Base-by-base conservation (phyloP, 1,284 basidiomycete species). In the Trichosporon sp. region DNA sequence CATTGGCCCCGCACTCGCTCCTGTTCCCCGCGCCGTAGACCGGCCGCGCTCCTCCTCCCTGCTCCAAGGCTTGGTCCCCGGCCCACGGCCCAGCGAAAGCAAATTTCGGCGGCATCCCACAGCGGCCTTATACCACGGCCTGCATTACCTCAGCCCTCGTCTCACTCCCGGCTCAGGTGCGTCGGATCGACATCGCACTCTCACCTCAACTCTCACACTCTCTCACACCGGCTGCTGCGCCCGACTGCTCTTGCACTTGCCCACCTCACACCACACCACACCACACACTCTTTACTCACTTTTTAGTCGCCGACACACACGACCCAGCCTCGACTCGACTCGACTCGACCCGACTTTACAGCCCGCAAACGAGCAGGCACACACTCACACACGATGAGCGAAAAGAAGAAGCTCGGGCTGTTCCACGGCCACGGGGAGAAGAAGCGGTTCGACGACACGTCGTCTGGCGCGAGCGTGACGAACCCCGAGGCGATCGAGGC, bases 1-100 rank as follows among this genome's bases (percentile, higher is more conserved):
- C 21, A n/a, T 60, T 60, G 27, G 53, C 53, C 56, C 56, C 56
- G 32, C 56, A 60, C 51, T 60, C 56, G 29, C 32, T 8, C 53
- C 56, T 8, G 27, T n/a, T 15, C 69, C 67, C 65, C 71, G 65
- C 51, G 47, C 73, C 8, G 66, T 65, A 9, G 60, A 65, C 56
- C 66, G 68, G 38, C 47, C 9, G 70, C 69, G 34, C 47, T 70
- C 70, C 72, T 70, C 71, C 47, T 47, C 68, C 62, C 21, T 71
- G 6, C 71, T 71, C 34, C 34, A 34, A 12, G 18, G 18, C 23
- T 12, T 51, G 18, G 47, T 51, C 47, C 47, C 47, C 47, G 47
- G 7, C 38, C 18, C 23, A 18, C 47, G 6, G 15, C 38, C 3
- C 3, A 11, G 38, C 8, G 47, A 51, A 11, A 8, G 21, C 47